Base-by-base conservation (phyloP, 2,329 filamentous ascomycete genomes). In the Fusarium virguliforme region DNA sequence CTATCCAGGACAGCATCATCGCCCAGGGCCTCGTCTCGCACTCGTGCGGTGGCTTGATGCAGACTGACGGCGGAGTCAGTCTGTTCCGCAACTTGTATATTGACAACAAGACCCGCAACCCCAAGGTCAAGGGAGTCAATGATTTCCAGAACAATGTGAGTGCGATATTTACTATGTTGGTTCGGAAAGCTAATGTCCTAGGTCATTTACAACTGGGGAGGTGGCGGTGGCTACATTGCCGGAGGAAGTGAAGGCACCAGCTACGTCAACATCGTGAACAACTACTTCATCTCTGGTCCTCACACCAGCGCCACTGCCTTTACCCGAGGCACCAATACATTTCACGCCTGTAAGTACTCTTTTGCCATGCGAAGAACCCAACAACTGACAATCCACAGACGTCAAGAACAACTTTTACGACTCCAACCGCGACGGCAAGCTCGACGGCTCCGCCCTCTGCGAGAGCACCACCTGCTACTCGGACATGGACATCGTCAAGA, bases 281-380 rank as follows among this genome's bases (percentile, higher is more conserved):
- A 89, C 76, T 88, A 89, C 76, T 89, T 88, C 76, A 85, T 89
- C 65, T 83, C 83, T 2, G 87, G 87, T 0, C 86, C 86, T 0
- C 83, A 79, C 50, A 88, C 86, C 4, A 82, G 77, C 28, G 82
- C 83, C 3, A 81, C 84, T 1, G 84, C 85, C 0, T 89, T 88
- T 67, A 87, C 85, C 1, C 82, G 86, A n/a, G 85, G 87, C n/a
- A 88, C 87, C 61, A 79, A 76, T 3, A 84, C 85, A 55, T 88
- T 88, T 78, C 84, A 85, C 41, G 86, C 83, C 15, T 88, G 79
- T 80, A 67, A 69, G 78, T 73, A 5, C 10, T 7, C 15, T 6
- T 8, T 13, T 12, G 3, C 8, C 38, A 9, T 6, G 15, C 1
- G 6, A 12, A 3, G 18, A 8, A 4, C 1, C 3, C 13, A 15